Base-by-base conservation (phyloP, 345 rosid species). In the Barbarea vulgaris region DNA sequence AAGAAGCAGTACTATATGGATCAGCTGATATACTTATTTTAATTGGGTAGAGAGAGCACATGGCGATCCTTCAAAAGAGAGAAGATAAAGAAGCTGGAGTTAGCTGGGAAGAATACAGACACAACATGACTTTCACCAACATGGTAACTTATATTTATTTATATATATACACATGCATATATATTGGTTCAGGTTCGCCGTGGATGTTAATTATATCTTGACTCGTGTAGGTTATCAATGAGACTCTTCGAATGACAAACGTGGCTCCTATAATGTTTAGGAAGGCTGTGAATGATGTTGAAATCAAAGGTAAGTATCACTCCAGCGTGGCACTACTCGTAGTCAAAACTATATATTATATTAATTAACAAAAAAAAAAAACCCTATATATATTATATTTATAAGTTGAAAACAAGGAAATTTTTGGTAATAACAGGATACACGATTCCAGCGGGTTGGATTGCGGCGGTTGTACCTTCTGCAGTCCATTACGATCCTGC, bases 371-470 rank as follows among this genome's bases (percentile, higher is more conserved):
- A 30, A 30, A 30, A 30, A 1, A 5, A 5, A 30, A 7, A 30
- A 30, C n/a, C n/a, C n/a, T n/a, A n/a, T n/a, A n/a, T 24, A 24
- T 28, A 3, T 28, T 28, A 28, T 28, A 28, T 28, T 28, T 28
- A 28, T 2, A 28, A 28, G 4, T 28, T 28, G 4, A 28, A 2
- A 28, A 30, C 15, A 24, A 24, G 3, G 25, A 3, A 24, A 24
- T 24, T 24, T 24, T n/a, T 15, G 61, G 21, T 56, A 54, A 28
- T 5, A 34, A 24, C 37, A 57, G 88, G 81, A 11, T 86, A 81
- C 7, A 83, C 79, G 1, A 86, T 83, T 53, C 86, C 84, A 4
- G 67, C 72, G 44, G 87, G 87, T 9, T 84, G 89, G 89, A 22
- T 47, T 7, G 61, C 78, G 8, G 67, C 75, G 50, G 70, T 80